Evolutionary conservation across 164 flowering plant genomes (phyloP), one percentile per base, ranked within the genome.

Genomic region (Hamamelis virginiana): DNA sequence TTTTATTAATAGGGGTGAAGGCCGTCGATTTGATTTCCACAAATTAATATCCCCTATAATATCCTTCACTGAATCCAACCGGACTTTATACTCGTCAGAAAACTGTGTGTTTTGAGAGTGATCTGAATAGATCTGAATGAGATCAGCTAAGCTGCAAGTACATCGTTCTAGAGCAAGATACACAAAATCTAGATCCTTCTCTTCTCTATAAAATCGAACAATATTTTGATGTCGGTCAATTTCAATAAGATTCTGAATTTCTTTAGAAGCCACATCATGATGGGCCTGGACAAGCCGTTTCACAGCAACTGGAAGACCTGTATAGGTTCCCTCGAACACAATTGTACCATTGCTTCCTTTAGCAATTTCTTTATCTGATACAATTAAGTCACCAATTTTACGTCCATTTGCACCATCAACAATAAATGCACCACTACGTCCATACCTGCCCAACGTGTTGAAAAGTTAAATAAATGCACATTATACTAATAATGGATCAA

Each of bases 331-430:
- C 76, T 95, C 95, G 44, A 91, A 80, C 23, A 95, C 91, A 75
- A 90, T 64, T 1, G 97, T 95, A 14, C 98, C 98, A 77, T 92
- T 92, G 80, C 98, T 92, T 64, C 98, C 98, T 74, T 84, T 92
- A 12, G 96, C 97, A 72, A 95, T 95, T 77, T 87, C 96, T 59
- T 25, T 79, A 61, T 75, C 83, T 19, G 89, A 82, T 4, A 95
- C 77, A 53, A 82, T 66, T 46, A 92, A 62, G 60, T 85, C 89
- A 72, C 97, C 97, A 77, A 95, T 74, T 68, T 64, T 77, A n/a
- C 86, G 86, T 22, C 90, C 96, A 69, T 66, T 52, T 15, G 11
- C 8, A 28, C 73, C 71, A 70, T 75, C 76, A 70, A 80, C 71
- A 47, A 28, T 55, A 56, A 71, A n/a, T n/a, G n/a, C n/a, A n/a